Base-by-base conservation (phyloP, 108 stramenopile species). In the Discostella stelligeroides region DNA sequence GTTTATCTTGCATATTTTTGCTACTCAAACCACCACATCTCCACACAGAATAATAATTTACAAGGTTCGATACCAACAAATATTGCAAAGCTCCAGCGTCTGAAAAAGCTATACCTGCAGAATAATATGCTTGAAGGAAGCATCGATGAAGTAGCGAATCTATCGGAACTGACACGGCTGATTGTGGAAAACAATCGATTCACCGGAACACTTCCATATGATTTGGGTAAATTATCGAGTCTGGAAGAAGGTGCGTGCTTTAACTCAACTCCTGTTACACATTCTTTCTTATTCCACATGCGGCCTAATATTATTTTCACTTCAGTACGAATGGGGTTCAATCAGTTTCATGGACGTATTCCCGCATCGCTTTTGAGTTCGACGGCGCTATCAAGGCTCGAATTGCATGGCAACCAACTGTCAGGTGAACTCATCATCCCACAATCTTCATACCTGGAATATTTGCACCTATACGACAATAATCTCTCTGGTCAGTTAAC, bases 391-490 rank as follows among this genome's bases (percentile, higher is more conserved):
- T 29, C 39, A 9, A 59, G 42, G 20, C 68, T 57, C 27, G 72
- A 63, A 20, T 11, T 73, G 42, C 37, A 73, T 56, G 63, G 53
- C 11, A 65, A 65, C 34, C n/a, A 10, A 24, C 42, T 73, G 4
- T 34, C 72, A 0, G 66, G 66, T 12, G 38, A 56, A 41, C 62
- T 73, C 55, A 54, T 54, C 9, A 30, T 76, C 63, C 60, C 66
- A 4, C 50, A 62, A 38, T 63, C 81, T 15, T 15, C 75, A 13
- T 40, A 73, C 38, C 46, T 88, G 41, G 58, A 69, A 47, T 82
- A 82, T 64, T 70, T 91, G 25, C 82, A 72, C 47, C 27, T 91
- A 34, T 72, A 85, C 47, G 81, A 87, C 51, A 92, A 88, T 46
- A 60, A 60, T 5, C 60, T 92, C 38, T 59, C 76, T 20, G 90